A percentile compares a stretch with the other conserved stretches of the same genome.
These are phyloP conservation scores for Erysimum cheiri DNA, from an alignment of 441 rosid species.

Conservation along the genomic window DNA sequence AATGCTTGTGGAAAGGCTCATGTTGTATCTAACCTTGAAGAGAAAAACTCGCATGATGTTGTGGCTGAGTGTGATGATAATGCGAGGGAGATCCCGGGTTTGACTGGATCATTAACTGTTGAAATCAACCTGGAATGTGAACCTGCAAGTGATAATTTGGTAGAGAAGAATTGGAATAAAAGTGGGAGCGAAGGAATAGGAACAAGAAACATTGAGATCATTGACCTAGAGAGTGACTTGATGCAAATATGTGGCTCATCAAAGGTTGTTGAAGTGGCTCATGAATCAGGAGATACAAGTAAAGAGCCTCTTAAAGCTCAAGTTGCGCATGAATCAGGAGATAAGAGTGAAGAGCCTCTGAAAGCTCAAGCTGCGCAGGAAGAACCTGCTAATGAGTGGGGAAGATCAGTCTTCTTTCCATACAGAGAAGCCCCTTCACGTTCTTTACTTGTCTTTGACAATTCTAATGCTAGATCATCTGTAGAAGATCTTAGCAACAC, in stretches of 20 bases:
- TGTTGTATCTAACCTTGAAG: conserved; percentile 14
- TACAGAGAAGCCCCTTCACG: conserved; percentile 35
- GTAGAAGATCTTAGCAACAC: conserved; percentile 29
- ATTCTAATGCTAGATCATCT: conserved; percentile 30
- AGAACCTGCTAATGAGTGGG: conserved; percentile 35
- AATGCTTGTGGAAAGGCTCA: conserved; percentile 11
- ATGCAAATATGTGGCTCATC: conserved; percentile 33
- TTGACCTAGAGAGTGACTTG: conserved; percentile 42
- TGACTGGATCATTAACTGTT: conserved; percentile 24
- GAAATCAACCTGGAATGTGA: conserved; percentile 36
- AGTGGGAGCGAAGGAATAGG: conserved; percentile 29
- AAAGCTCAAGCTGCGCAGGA: conserved; percentile 13
- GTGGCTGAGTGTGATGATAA: conserved; percentile 28
- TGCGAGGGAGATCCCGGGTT: conserved; percentile 32
- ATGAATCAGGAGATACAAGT: conserved; percentile 28
- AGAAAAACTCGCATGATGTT: conserved; percentile 29
- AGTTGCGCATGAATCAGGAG: conserved; percentile 24
- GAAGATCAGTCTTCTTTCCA: conserved; percentile 40
- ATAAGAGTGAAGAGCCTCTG: not conserved
- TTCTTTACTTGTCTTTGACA: conserved; percentile 20
- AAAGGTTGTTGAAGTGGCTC: conserved; percentile 36
- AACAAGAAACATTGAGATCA: conserved; percentile 33
- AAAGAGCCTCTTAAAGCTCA: conserved; percentile 35
- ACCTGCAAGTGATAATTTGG: conserved; percentile 40
- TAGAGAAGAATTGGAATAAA: conserved; percentile 36